Conservation (phyloP, 768 basidiomycete genomes). For the Phaeotremella fagi region DNA sequence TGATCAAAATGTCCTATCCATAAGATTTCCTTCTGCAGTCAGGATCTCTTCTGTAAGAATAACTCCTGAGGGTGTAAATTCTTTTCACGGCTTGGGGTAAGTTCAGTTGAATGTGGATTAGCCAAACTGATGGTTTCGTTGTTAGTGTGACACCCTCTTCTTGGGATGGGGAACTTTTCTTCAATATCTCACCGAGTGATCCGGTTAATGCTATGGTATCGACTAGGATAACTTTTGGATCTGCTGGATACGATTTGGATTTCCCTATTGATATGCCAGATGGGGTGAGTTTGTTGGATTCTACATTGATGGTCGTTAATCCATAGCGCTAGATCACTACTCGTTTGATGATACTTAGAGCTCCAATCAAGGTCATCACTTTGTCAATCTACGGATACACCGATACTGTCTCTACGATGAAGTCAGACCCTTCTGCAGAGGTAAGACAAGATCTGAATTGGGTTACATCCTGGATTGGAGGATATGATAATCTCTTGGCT, state of each 20-base stretch:
- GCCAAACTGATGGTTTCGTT: slow-evolving; percentile 20
- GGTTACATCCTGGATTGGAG: neutral
- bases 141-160: no score
- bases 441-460: no score
- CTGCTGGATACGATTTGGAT: slow-evolving; percentile 15
- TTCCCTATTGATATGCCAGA: slow-evolving; percentile 30
- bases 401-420: neutral
- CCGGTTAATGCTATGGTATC: slow-evolving; percentile 29
- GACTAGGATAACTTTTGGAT: slow-evolving; percentile 7
- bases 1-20: slow-evolving; percentile 6
- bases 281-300: slow-evolving; percentile 17
- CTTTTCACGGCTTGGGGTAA: slow-evolving; percentile 9
- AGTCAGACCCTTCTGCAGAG: neutral
- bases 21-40: slow-evolving; percentile 19
- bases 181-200: slow-evolving; percentile 22
- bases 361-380: slow-evolving; percentile 21
- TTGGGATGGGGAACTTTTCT: slow-evolving; percentile 18
- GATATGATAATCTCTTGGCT: neutral
- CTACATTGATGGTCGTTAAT: neutral
- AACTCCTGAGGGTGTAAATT: slow-evolving; percentile 25
- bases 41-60: slow-evolving; percentile 17
- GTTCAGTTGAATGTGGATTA: no score
- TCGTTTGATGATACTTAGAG: slow-evolving; percentile 21
- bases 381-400: slow-evolving; percentile 29
- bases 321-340: slow-evolving; percentile 21